These are phyloP conservation scores for Clonostachys chloroleuca DNA, from an alignment of 2,329 filamentous ascomycete genomes.

Conservation along the genomic window DNA sequence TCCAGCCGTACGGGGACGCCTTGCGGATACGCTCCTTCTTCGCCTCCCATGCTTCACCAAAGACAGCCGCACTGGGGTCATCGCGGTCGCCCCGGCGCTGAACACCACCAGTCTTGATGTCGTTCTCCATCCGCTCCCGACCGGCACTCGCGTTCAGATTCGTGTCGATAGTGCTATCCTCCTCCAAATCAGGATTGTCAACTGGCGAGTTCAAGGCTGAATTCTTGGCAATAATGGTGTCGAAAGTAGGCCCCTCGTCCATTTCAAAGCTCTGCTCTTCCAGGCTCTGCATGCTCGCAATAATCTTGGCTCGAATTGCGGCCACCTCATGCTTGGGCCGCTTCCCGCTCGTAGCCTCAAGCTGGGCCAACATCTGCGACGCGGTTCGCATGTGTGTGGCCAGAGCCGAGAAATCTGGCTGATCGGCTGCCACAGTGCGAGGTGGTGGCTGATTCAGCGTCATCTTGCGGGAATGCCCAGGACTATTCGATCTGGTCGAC, in stretches of 20 bases:
- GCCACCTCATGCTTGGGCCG: constrained; percentile 76
- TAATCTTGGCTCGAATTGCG: constrained; percentile 80
- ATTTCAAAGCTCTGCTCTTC: constrained; percentile 81
- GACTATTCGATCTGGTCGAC: constrained; percentile 64
- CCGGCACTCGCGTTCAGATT: constrained; percentile 66
- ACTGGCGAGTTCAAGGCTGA: constrained; percentile 38
- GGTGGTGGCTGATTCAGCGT: constrained; percentile 37
- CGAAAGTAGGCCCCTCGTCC: constrained; percentile 71
- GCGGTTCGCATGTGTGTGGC: constrained; percentile 86
- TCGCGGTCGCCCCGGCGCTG: constrained; percentile 78
- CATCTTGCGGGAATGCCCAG: constrained; percentile 55
- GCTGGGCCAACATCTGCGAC: constrained; percentile 80
- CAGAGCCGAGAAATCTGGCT: constrained; percentile 76
- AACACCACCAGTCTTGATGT: constrained; percentile 80
- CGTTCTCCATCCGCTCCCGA: constrained; percentile 82
- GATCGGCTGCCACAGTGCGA: constrained; percentile 46
- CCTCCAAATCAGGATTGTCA: constrained; percentile 47
- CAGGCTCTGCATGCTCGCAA: constrained; percentile 83
- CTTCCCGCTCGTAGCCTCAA: constrained; percentile 77
- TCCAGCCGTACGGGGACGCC: constrained; percentile 81
- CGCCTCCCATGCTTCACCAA: constrained; percentile 80
- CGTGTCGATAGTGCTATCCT: constrained; percentile 44
- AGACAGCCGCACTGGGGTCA: constrained; percentile 80
- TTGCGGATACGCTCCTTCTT: constrained; percentile 82
- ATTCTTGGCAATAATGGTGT: constrained; percentile 75